Evolutionary conservation across 257 asterid genomes (phyloP).

Genomic region (Plectranthus barbatus): DNA sequence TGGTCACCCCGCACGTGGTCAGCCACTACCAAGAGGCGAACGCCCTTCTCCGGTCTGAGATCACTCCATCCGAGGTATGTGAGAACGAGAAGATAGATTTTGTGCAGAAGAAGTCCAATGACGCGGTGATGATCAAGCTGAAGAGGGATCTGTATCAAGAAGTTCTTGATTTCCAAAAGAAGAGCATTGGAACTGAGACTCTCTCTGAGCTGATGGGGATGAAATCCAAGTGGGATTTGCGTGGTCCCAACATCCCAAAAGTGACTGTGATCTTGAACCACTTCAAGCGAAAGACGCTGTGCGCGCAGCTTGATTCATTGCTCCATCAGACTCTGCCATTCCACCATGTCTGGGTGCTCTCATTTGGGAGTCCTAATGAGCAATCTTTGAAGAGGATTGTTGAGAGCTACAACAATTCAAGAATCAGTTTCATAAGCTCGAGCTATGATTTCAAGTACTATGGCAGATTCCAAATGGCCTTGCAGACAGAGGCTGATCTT

Average conservation of each 20-base stretch:
- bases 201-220: conserved; percentile 49
- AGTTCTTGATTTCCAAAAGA: conserved; percentile 47
- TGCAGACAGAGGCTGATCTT: conserved; percentile 78
- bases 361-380: conserved; percentile 90
- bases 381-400: conserved; percentile 47
- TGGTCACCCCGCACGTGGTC: conserved; percentile 46
- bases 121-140: conserved; percentile 65
- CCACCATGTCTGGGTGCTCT: conserved; percentile 85
- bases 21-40: conserved; percentile 34
- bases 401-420: conserved; percentile 52
- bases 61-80: conserved; percentile 43
- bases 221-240: conserved; percentile 69
- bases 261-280: conserved; percentile 80
- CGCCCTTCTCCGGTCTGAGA: conserved; percentile 6
- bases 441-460: conserved; percentile 87
- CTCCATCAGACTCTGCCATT: conserved; percentile 78
- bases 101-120: conserved; percentile 67
- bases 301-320: conserved; percentile 76
- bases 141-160: conserved; percentile 61
- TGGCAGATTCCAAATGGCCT: conserved; percentile 88
- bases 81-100: conserved; percentile 73
- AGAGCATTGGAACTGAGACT: conserved; percentile 44
- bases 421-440: conserved; percentile 70
- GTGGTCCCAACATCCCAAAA: conserved; percentile 31
- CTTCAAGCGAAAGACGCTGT: conserved; percentile 75